phyloP scores from a whole-genome alignment of 225 moss, liverwort and hornwort species.

The Bryoerythrophyllum caledonicum region DNA sequence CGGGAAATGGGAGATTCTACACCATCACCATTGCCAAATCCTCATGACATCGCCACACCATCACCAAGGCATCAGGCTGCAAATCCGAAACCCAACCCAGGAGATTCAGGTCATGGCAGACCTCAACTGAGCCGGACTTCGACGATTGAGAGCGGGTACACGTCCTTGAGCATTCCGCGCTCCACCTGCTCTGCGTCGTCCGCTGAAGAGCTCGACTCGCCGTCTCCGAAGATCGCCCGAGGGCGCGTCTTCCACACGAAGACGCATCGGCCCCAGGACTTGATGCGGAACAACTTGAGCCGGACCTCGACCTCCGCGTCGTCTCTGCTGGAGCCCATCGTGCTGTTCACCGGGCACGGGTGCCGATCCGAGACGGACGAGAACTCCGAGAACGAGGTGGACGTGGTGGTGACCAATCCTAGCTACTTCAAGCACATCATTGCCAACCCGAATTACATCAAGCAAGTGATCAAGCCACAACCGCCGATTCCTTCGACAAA shows the following conservation, averaged over 20 bases:
- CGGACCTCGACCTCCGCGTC: slow-evolving; percentile 26
- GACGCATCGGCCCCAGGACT: neutral
- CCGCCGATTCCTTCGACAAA: neutral
- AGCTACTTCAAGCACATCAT: slow-evolving; percentile 46
- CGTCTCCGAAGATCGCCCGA: neutral
- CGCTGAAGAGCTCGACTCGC: slow-evolving; percentile 6
- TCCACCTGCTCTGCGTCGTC: slow-evolving; percentile 31
- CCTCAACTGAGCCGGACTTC: slow-evolving; percentile 33
- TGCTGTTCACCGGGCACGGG: slow-evolving; percentile 37
- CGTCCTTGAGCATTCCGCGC: slow-evolving; percentile 27
- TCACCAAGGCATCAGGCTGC: neutral
- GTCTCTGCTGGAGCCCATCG: slow-evolving; percentile 27
- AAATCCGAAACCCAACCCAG: neutral
- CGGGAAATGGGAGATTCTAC: neutral
- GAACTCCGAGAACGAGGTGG: slow-evolving; percentile 28
- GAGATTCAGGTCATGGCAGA: neutral
- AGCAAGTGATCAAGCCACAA: slow-evolving; percentile 8
- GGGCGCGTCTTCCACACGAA: neutral
- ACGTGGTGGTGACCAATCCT: slow-evolving; percentile 27
- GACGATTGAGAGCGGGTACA: slow-evolving; percentile 44
- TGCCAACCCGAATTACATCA: slow-evolving; percentile 21
- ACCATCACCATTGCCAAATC: neutral
- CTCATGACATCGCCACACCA: neutral
- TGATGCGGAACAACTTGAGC: slow-evolving; percentile 6
- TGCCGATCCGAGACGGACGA: slow-evolving; percentile 36